Base-by-base conservation (phyloP, 202 grass and related monocot genomes). In the Dendrocalamus latiflorus region DNA sequence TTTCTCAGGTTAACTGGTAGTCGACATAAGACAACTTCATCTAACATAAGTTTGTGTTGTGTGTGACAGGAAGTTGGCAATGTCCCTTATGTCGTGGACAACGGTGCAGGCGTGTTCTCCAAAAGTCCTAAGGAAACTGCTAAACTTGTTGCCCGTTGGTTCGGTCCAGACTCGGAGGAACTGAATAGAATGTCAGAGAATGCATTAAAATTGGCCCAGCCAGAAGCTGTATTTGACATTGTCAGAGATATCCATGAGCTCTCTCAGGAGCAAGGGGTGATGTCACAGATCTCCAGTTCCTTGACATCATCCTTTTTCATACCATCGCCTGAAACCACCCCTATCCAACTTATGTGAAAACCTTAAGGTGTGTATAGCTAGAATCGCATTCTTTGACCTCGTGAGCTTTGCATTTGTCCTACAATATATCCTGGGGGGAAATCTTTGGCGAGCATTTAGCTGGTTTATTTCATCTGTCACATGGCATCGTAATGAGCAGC, bases 21-120 rank as follows among this genome's bases (percentile, higher is more conserved):
- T 34, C 4, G 30, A 63, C 51, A 47, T 43, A 22, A 58, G 47
- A 64, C 26, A 71, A 30, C 30, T 30, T 16, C 44, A 9, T 42
- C 45, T 84, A 56, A 84, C 70, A 69, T 9, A n/a, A 9, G 13
- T 16, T 55, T 73, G 7, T 78, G 1, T 83, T 86, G 62, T 81
- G 59, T 20, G 17, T 84, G 22, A 56, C 88, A 97, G 94, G 94
- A 97, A 93, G 94, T 97, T 66, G 94, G 94, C 37, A 97, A 97
- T 36, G 91, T 97, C 13, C 94, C 94, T 63, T 97, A 97, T 67
- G 94, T 97, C 24, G 94, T 97, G 56, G 91, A 97, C 80, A 97
- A 93, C 16, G 94, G 94, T 67, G 94, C 91, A 6, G 94, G 94
- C 5, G 91, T 97, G 61, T 97, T 97, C 65, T 97, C 94, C 16